phyloP scores from a whole-genome alignment of 768 basidiomycete genomes.

The Roridomyces roridus region DNA sequence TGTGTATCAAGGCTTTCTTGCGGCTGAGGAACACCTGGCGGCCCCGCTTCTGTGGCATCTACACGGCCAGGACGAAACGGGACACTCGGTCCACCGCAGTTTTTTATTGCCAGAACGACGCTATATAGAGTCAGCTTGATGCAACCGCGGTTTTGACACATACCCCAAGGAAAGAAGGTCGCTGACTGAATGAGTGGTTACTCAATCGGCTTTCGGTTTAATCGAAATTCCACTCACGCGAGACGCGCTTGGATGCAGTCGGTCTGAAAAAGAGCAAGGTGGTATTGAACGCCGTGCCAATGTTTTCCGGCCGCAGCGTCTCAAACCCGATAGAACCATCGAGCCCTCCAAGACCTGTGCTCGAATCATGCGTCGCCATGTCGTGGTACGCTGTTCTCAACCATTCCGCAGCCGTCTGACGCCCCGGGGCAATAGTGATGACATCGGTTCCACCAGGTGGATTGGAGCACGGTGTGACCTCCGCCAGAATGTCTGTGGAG shows the following conservation, averaged over 20 bases:
- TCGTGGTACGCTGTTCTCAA: constrained; percentile 31
- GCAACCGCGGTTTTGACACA: too few species aligned
- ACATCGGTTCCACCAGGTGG: background rate
- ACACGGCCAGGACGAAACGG: constrained; percentile 16
- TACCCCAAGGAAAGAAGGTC: constrained; percentile 10
- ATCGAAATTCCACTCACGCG: background rate
- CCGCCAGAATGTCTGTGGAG: constrained; percentile 10
- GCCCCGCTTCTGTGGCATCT: constrained; percentile 12
- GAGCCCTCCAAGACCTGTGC: constrained; percentile 33
- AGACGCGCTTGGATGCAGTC: constrained; percentile 9
- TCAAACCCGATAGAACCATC: constrained; percentile 36
- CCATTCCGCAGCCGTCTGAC: constrained; percentile 16
- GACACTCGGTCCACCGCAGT: constrained; percentile 21
- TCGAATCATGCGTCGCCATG: constrained; percentile 29
- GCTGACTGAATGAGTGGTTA: background rate
- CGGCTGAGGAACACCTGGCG: constrained; percentile 8
- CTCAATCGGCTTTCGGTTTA: background rate
- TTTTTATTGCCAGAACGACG: constrained; percentile 18
- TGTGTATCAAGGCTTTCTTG: constrained; percentile 10
- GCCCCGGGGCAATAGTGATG: constrained; percentile 3
- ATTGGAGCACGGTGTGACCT: constrained; percentile 3
- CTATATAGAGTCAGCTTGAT: background rate
- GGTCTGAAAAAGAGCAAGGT: constrained; percentile 11
- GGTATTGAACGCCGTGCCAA: background rate
- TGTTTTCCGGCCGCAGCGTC: constrained; percentile 14